Evolutionary conservation across 2,329 filamentous ascomycete genomes (phyloP), one percentile per base, ranked within the genome.

Genomic region (Venturiaceae sp.): DNA sequence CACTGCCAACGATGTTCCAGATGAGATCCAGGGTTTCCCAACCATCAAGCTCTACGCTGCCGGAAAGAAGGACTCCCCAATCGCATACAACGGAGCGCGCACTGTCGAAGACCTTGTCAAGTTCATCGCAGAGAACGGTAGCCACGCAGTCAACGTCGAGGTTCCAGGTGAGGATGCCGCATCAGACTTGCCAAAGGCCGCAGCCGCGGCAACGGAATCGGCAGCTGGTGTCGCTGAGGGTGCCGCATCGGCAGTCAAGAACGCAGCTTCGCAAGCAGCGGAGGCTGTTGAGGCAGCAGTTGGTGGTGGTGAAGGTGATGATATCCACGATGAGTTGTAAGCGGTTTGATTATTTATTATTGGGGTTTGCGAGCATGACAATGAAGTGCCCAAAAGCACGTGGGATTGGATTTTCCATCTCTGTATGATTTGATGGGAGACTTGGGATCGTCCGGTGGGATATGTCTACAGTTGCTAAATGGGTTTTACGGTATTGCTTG

Each of bases 41-140:
- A 99, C 94, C 74, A 96, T 99, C 83, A 97, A 97, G 84, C 84
- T 99, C 66, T 99, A 85, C 87, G 84, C 90, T 64, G 94, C 94
- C 67, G 92, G 91, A 69, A 81, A 82, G 75, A 99, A 99, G 85
- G 81, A 82, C 69, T 79, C 84, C 66, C 89, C 94, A 60, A 75
- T 96, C 63, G 90, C 90, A 67, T 99, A 96, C 83, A 82, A 80
- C 64, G 94, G 94, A 67, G 83, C 86, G 64, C 90, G 94, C 69
- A 94, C 90, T 58, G 78, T 96, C 59, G 90, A 96, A 79, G 94
- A 97, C 72, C 83, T 99, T 61, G 86, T 89, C 69, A 82, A 86
- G 68, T 99, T 99, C 79, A 83, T 99, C 74, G 86, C 90, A 77
- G 91, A 96, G 81, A 95, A 94, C 74, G 94, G 94, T 75, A 94